Evolutionary conservation across 768 basidiomycete species (phyloP).

Genomic region (Pleurotus salmoneostramineus): DNA sequence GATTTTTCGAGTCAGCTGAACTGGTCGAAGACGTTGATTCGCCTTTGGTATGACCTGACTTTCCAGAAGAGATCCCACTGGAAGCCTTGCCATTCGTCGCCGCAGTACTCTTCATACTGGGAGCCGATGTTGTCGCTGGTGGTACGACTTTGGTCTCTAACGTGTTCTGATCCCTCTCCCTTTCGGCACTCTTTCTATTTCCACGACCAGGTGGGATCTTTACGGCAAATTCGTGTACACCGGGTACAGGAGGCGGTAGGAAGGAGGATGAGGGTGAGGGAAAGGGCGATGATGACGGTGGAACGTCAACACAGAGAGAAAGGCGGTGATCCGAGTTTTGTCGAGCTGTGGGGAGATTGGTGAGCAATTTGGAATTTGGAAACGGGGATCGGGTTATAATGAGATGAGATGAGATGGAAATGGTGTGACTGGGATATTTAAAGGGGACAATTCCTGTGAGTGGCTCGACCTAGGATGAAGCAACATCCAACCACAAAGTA

Average conservation of each 20-base stretch:
- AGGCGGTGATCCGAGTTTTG: slow-evolving; percentile 17
- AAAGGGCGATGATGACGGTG: slow-evolving; percentile 41
- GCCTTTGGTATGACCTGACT: not conserved
- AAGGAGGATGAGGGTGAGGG: slow-evolving; percentile 69
- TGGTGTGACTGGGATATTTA: not conserved
- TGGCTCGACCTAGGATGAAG: not conserved
- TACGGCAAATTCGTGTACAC: slow-evolving; percentile 64
- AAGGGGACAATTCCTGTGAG: not conserved
- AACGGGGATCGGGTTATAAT: not conserved
- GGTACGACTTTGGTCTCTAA: no score
- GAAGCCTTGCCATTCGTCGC: not conserved
- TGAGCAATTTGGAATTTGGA: not conserved
- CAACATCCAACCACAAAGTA: no score
- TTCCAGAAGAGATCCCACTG: not conserved
- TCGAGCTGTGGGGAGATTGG: slow-evolving; percentile 9
- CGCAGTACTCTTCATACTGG: not conserved
- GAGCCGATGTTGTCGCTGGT: no score
- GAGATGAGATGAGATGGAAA: not conserved
- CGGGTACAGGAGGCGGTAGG: slow-evolving; percentile 62
- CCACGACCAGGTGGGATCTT: slow-evolving; percentile 30
- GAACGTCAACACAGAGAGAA: slow-evolving; percentile 35
- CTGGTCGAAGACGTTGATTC: not conserved
- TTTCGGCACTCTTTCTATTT: slow-evolving; percentile 16
- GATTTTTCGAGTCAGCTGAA: not conserved
- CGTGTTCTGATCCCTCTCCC: not conserved